These are phyloP conservation scores for Prototheca wickerhamii DNA, from an alignment of 163 green algal species.

Conservation along the genomic window DNA sequence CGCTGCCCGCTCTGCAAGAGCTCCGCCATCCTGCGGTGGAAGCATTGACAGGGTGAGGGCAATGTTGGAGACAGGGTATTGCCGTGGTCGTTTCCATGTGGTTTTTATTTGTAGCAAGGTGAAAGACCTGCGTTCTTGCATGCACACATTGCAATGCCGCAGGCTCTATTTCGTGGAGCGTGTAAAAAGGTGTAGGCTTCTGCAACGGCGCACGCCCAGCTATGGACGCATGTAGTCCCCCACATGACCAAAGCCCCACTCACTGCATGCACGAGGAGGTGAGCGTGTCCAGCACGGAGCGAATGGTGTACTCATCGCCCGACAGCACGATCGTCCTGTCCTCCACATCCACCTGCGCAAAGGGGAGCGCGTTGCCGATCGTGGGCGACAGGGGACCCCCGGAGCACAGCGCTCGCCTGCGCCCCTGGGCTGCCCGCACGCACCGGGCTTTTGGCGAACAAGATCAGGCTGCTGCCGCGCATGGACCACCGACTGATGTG, in stretches of 20 bases:
- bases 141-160: too few relatives aligned
- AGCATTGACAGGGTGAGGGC: too few relatives aligned
- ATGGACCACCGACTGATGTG: constrained; percentile 68
- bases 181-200: not conserved
- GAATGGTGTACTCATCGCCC: constrained; percentile 52
- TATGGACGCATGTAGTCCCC: too few relatives aligned
- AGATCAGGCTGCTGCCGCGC: constrained; percentile 48
- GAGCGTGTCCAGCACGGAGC: constrained; percentile 73
- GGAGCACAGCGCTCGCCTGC: too few relatives aligned
- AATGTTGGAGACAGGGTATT: too few relatives aligned
- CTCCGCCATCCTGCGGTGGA: constrained; percentile 57
- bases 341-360: constrained; percentile 62
- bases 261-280: constrained; percentile 87
- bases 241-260: too few relatives aligned
- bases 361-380: not conserved
- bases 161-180: too few relatives aligned
- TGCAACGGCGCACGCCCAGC: not conserved
- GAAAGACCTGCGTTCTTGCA: too few relatives aligned
- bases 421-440: not conserved
- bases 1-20: constrained; percentile 61
- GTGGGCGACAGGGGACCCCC: too few relatives aligned
- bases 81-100: too few relatives aligned
- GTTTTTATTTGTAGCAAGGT: too few relatives aligned
- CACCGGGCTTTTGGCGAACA: constrained; percentile 63
- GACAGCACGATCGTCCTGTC: constrained; percentile 66